A percentile compares a stretch with the other conserved stretches of the same genome.
Evolutionary conservation across 257 asterid genomes (phyloP).

Genomic region (Mitragyna speciosa): DNA sequence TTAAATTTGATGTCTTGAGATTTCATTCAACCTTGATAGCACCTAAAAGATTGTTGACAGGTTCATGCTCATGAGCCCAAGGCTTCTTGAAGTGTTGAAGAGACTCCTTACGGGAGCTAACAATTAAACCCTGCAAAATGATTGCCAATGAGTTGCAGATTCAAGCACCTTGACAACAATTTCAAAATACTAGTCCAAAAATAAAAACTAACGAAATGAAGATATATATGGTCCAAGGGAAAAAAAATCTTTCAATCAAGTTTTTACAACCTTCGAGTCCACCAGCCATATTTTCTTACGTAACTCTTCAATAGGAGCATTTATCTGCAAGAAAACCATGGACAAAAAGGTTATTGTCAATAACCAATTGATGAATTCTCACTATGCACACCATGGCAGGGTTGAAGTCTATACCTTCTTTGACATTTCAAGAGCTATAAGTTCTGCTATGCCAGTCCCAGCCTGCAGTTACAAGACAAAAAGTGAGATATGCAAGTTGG

Average conservation of each 20-base stretch:
- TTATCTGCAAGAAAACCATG: conserved; percentile 38
- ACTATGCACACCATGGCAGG: not conserved
- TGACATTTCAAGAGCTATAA: conserved; percentile 88
- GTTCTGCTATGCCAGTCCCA: conserved; percentile 97
- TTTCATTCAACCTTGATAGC: conserved; percentile 72
- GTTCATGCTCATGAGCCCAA: conserved; percentile 92
- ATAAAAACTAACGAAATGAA: not conserved
- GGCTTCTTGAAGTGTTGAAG: conserved; percentile 93
- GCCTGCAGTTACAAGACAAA: conserved; percentile 58
- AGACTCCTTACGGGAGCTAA: conserved; percentile 65
- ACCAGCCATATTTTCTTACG: conserved; percentile 91
- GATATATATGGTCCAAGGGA: not conserved
- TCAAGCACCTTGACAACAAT: not conserved
- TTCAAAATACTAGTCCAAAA: not conserved
- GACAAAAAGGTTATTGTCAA: conserved; percentile 1
- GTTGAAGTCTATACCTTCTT: conserved; percentile 51
- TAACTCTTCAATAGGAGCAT: conserved; percentile 53
- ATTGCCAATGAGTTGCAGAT: not conserved
- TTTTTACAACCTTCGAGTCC: conserved; percentile 76
- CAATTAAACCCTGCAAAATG: conserved; percentile 73
- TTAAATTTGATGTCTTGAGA: not conserved
- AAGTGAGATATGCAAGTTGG: not conserved
- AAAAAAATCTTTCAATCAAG: not conserved
- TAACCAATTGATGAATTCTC: not conserved
- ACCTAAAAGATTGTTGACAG: conserved; percentile 62